A percentile compares a stretch with the other conserved stretches of the same genome.
These are phyloP conservation scores for Thermomyces lanuginosus DNA, from an alignment of 2,329 filamentous ascomycete species.

Conservation along the genomic window DNA sequence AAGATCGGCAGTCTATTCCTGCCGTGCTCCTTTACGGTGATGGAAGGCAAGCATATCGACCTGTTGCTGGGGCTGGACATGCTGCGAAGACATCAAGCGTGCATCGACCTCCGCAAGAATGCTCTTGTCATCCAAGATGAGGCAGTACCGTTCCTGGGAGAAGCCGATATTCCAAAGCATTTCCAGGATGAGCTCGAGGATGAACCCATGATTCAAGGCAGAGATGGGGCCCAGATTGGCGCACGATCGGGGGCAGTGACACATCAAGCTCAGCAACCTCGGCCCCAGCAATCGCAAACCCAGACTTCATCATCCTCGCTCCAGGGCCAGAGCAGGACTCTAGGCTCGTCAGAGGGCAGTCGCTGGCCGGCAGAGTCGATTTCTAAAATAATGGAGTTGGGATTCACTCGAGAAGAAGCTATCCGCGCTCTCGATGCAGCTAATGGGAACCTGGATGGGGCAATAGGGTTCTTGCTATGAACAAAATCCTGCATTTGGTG, in stretches of 20 bases:
- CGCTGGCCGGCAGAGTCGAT: slow-evolving; percentile 47
- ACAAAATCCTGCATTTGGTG: too few species aligned
- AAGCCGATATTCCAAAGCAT: slow-evolving; percentile 84
- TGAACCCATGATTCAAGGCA: slow-evolving; percentile 71
- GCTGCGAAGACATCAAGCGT: slow-evolving; percentile 88
- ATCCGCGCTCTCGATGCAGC: slow-evolving; percentile 67
- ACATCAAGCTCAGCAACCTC: slow-evolving; percentile 15
- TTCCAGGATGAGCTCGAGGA: slow-evolving; percentile 53
- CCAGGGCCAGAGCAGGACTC: slow-evolving; percentile 6
- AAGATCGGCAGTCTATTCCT: slow-evolving; percentile 77
- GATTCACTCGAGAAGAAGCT: slow-evolving; percentile 60
- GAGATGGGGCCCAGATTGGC: slow-evolving; percentile 78
- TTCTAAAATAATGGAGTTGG: slow-evolving; percentile 58
- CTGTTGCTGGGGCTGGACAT: slow-evolving; percentile 87
- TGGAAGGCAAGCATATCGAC: slow-evolving; percentile 96
- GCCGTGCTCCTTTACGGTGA: slow-evolving; percentile 93
- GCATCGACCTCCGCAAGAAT: slow-evolving; percentile 72
- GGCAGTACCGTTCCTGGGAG: slow-evolving; percentile 76
- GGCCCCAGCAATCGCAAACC: neutral
- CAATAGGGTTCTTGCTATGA: slow-evolving; percentile 72
- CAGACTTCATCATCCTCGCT: neutral
- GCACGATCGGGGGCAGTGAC: slow-evolving; percentile 56
- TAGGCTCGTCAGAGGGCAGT: slow-evolving; percentile 15
- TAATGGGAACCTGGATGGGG: slow-evolving; percentile 71
- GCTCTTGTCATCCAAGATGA: slow-evolving; percentile 76